Evolutionary conservation across 495 filamentous ascomycete species (phyloP), one percentile per base, ranked within the genome.

Genomic region (Tuber magnatum): DNA sequence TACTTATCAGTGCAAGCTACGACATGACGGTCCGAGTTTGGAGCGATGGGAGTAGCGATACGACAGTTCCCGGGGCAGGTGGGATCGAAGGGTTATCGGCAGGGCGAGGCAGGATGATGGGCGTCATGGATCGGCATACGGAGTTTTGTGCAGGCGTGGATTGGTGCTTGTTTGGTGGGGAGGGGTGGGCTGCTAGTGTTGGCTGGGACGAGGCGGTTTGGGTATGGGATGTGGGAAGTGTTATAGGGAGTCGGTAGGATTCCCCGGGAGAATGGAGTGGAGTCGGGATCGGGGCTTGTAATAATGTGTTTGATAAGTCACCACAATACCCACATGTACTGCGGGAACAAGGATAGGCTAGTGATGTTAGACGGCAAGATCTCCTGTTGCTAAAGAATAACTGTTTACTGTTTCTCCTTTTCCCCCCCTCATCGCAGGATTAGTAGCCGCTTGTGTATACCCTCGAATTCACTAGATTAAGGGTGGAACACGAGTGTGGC

Each of bases 141-240:
- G 95, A 99, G 85, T 99, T 99, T 83, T 93, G 90, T 42, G 97
- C 92, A n/a, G 95, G 95, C 28, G 92, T 97, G 16, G 95, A 98
- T 82, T 99, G 95, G 95, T 97, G 95, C 84, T 83, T 99, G 43
- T 99, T 99, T 83, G 95, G 95, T 9, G 90, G 88, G 28, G 94
- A 97, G 78, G 95, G 96, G 5, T 99, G 96, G 96, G 92, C 92
- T 84, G 95, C 95, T 16, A 95, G 90, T 81, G 90, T 90, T 10
- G 93, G 93, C 0, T 99, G 96, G 96, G 95, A 99, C 84, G 92
- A 97, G 84, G 87, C 89, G 78, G 85, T 99, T 44, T 87, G 94
- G 81, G 89, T 97, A 16, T 99, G 94, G 94, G 95, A 99, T 87
- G 92, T 93, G 51, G 88, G 90, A 73, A 87, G 86, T 0, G 80